These are phyloP conservation scores for Cyclotella sp. DNA, from an alignment of 108 stramenopile genomes.

Conservation along the genomic window DNA sequence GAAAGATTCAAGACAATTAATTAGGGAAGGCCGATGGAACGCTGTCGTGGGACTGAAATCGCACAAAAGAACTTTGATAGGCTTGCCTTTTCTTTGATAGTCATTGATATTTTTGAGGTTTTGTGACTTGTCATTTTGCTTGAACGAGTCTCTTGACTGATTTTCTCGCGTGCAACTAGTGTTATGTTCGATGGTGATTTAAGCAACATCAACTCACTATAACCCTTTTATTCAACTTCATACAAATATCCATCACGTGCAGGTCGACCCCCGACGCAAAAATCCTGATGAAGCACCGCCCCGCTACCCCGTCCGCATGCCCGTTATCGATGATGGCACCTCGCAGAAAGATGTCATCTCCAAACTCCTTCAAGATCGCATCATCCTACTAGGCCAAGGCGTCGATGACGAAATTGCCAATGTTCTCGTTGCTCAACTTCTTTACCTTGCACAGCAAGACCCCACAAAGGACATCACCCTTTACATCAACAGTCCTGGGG, in stretches of 20 bases:
- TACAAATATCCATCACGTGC: not conserved
- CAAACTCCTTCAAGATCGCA: slow-evolving; percentile 94
- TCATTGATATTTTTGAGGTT: too few species aligned
- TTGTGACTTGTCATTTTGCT: too few species aligned
- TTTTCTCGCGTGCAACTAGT: too few species aligned
- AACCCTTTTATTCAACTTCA: not conserved
- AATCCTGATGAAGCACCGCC: slow-evolving; percentile 75
- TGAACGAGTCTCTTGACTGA: too few species aligned
- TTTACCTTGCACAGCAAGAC: slow-evolving; percentile 95
- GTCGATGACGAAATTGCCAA: slow-evolving; percentile 97
- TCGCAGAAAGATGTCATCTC: slow-evolving; percentile 94
- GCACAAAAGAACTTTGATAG: too few species aligned
- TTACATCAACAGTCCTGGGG: slow-evolving; percentile 97
- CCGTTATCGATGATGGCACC: slow-evolving; percentile 75
- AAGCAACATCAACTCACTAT: not conserved
- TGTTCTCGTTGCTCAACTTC: slow-evolving; percentile 90
- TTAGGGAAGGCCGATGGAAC: too few species aligned
- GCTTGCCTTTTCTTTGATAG: too few species aligned
- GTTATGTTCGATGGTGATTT: too few species aligned
- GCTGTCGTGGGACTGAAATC: too few species aligned
- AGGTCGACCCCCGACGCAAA: slow-evolving; percentile 89
- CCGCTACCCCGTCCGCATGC: slow-evolving; percentile 66
- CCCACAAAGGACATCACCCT: slow-evolving; percentile 94
- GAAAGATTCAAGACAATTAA: too few species aligned
- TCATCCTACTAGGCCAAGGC: slow-evolving; percentile 87